A percentile compares a stretch with the other conserved stretches of the same genome.
Conservation (phyloP, 1,139 yeast species). For the Taphrina deformans region DNA sequence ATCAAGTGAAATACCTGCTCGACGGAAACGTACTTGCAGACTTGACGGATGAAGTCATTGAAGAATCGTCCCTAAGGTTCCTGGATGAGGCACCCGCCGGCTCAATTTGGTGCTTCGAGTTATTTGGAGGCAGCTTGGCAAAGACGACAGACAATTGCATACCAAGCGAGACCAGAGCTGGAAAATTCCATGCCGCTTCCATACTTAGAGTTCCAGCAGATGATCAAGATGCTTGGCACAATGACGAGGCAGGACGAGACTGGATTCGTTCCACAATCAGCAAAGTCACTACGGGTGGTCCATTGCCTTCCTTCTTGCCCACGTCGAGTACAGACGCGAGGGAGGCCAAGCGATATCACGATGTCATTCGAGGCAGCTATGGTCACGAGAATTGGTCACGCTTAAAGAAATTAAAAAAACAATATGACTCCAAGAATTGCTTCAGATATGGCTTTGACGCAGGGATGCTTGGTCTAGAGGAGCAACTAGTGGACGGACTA, state of each 20-base stretch:
- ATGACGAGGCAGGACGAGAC: slow-evolving; percentile 14
- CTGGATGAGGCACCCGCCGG: slow-evolving; percentile 9
- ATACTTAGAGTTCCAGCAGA: slow-evolving; percentile 8
- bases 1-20: slow-evolving; percentile 8
- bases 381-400: slow-evolving; percentile 21
- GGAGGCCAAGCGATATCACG: slow-evolving; percentile 17
- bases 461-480: slow-evolving; percentile 14
- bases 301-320: slow-evolving; percentile 19
- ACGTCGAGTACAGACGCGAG: neutral
- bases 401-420: slow-evolving; percentile 3
- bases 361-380: slow-evolving; percentile 14
- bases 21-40: slow-evolving; percentile 9
- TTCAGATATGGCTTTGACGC: slow-evolving; percentile 11
- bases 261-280: slow-evolving; percentile 10
- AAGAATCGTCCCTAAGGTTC: neutral
- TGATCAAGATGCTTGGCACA: slow-evolving; percentile 1
- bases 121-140: slow-evolving; percentile 2
- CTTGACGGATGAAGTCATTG: slow-evolving; percentile 7
- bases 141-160: slow-evolving; percentile 9
- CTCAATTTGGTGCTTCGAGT: slow-evolving; percentile 20
- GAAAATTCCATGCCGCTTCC: slow-evolving; percentile 14
- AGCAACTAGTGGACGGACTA: slow-evolving; percentile 8
- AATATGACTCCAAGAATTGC: slow-evolving; percentile 7
- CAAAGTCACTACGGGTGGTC: slow-evolving; percentile 14
- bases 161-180: neutral